Evolutionary conservation across 345 rosid genomes (phyloP).

Genomic region (Acer negundo): DNA sequence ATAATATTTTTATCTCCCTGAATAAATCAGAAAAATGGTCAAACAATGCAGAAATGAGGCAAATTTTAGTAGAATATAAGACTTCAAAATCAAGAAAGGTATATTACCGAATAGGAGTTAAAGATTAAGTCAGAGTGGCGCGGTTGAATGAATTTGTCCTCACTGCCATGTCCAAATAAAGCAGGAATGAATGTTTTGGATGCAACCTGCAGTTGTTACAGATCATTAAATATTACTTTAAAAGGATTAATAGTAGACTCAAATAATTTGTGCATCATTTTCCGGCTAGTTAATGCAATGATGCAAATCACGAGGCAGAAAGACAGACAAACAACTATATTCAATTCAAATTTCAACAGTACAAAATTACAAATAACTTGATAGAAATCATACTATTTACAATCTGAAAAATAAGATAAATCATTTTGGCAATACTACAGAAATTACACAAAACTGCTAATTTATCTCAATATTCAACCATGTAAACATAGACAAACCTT

Average conservation of each 20-base stretch:
- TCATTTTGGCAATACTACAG: not conserved
- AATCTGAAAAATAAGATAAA: conserved; percentile 7
- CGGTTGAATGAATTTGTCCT: conserved; percentile 87
- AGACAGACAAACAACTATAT: conserved; percentile 2
- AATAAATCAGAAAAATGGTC: conserved; percentile 20
- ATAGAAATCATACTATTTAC: not conserved
- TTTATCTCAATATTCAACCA: conserved; percentile 8
- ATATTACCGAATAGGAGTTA: conserved; percentile 67
- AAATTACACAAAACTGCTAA: not conserved
- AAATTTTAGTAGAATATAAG: conserved; percentile 12
- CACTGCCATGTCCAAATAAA: conserved; percentile 89
- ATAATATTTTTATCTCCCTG: conserved; percentile 98
- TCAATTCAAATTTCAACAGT: conserved; percentile 3
- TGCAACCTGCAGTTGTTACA: conserved; percentile 58
- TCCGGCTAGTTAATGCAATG: not conserved
- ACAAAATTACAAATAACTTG: not conserved
- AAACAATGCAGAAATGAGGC: conserved; percentile 9
- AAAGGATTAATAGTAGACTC: not conserved
- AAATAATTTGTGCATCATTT: not conserved
- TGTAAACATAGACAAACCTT: conserved; percentile 54
- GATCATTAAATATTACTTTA: conserved; percentile 7
- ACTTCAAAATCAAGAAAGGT: conserved; percentile 14
- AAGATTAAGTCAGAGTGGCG: conserved; percentile 83
- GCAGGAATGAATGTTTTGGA: conserved; percentile 89
- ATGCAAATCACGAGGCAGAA: conserved; percentile 1